Conservation (phyloP, 176 grass and related monocot genomes). For the Oryza glumipatula region DNA sequence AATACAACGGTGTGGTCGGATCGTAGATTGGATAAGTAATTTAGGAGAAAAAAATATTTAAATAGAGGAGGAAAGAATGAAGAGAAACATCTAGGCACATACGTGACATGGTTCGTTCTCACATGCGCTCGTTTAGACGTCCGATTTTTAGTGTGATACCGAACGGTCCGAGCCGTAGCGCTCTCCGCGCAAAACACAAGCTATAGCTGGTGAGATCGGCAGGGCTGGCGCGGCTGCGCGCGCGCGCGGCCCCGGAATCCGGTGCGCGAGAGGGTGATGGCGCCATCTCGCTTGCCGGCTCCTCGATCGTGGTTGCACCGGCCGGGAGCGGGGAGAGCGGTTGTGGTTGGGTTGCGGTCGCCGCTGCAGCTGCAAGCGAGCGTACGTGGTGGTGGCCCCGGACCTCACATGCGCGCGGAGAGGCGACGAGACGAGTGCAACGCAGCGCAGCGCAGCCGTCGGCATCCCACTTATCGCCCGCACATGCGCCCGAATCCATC, state of each 20-base stretch:
- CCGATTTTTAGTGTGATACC: too few relatives aligned
- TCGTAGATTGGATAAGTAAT: too few relatives aligned
- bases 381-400: constrained; percentile 13
- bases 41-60: too few relatives aligned
- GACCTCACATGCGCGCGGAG: constrained; percentile 49
- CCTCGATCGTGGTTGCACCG: constrained; percentile 5
- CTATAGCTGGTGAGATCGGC: background rate
- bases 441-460: constrained; percentile 30
- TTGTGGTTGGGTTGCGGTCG: too few relatives aligned
- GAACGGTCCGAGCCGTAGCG: too few relatives aligned
- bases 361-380: too few relatives aligned
- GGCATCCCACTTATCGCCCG: constrained; percentile 29
- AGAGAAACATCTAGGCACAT: too few relatives aligned
- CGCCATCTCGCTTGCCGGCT: background rate
- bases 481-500: constrained; percentile 44
- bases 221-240: background rate
- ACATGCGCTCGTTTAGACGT: too few relatives aligned
- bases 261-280: background rate
- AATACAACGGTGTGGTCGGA: too few relatives aligned
- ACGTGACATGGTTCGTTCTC: too few relatives aligned
- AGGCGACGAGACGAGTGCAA: background rate
- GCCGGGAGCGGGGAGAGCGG: background rate
- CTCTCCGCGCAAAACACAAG: too few relatives aligned
- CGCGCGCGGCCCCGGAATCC: constrained; percentile 14
- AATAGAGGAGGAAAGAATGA: too few relatives aligned